These are phyloP conservation scores for Stephanodiscus triporus DNA, from an alignment of 108 stramenopile genomes.

Conservation along the genomic window DNA sequence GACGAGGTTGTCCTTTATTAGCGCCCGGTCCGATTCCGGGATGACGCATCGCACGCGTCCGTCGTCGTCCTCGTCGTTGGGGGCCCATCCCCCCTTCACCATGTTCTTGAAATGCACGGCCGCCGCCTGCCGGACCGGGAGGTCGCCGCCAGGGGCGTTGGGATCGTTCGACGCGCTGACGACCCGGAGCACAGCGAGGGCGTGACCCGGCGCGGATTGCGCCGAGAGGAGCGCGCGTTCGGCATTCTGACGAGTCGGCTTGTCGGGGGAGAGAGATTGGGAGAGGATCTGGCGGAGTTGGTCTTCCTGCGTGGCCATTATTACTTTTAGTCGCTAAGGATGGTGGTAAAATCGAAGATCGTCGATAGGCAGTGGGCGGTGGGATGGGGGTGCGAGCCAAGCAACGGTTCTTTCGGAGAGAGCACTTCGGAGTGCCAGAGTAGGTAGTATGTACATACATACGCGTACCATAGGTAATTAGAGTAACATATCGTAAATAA, in stretches of 20 bases:
- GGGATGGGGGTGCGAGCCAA: no score
- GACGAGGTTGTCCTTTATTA: slow-evolving; percentile 94
- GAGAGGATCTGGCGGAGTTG: slow-evolving; percentile 63
- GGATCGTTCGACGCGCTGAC: slow-evolving; percentile 40
- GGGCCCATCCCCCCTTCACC: slow-evolving; percentile 92
- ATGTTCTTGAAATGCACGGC: slow-evolving; percentile 98
- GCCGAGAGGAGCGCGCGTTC: slow-evolving; percentile 63
- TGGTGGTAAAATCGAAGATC: no score
- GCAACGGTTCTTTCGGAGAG: no score
- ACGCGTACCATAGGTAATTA: no score
- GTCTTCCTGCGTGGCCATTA: slow-evolving; percentile 32
- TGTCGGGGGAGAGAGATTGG: slow-evolving; percentile 73
- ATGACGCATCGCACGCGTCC: slow-evolving; percentile 58
- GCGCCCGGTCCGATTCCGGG: slow-evolving; percentile 69
- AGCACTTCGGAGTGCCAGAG: no score
- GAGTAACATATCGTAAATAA: no score
- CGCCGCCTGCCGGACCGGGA: slow-evolving; percentile 78
- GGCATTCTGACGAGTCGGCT: slow-evolving; percentile 61
- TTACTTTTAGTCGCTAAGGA: no score
- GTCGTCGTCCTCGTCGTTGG: slow-evolving; percentile 70
- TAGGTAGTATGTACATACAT: no score
- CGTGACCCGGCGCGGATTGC: slow-evolving; percentile 56
- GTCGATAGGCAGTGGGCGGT: no score
- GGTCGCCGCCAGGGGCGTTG: slow-evolving; percentile 27
- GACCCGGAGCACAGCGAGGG: slow-evolving; percentile 66